These are phyloP conservation scores for Arachnomyces sp. DNA, from an alignment of 2,329 filamentous ascomycete species.

Conservation along the genomic window DNA sequence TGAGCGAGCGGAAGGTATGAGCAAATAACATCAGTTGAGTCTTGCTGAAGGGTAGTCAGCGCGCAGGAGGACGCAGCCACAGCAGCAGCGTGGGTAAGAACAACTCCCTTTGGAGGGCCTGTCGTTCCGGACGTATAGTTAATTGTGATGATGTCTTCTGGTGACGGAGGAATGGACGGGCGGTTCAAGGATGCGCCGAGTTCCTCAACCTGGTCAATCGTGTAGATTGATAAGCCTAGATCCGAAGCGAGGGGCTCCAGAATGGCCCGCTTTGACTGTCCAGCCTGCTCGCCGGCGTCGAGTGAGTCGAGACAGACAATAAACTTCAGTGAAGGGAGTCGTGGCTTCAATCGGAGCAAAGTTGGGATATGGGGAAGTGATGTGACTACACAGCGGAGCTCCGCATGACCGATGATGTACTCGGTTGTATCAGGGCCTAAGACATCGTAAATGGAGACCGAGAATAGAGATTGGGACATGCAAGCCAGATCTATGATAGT, in stretches of 20 bases:
- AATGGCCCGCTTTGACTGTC: conserved; percentile 70
- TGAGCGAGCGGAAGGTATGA: conserved; percentile 93
- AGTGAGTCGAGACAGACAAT: conserved; percentile 83
- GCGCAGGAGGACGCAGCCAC: conserved; percentile 62
- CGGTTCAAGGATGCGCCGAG: conserved; percentile 65
- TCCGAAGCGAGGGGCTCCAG: conserved; percentile 67
- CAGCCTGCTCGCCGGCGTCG: conserved; percentile 66
- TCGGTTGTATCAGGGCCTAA: conserved; percentile 85
- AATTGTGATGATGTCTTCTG: conserved; percentile 71
- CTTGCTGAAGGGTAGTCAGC: conserved; percentile 47
- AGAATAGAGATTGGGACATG: conserved; percentile 79
- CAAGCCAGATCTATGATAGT: conserved; percentile 65
- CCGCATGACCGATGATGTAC: conserved; percentile 90
- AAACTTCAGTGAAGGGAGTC: conserved; percentile 72
- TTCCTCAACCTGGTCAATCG: conserved; percentile 72
- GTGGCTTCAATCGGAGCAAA: conserved; percentile 71
- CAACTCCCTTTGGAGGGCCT: conserved; percentile 56
- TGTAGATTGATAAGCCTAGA: conserved; percentile 69
- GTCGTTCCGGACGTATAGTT: conserved; percentile 62
- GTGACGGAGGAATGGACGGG: conserved; percentile 61
- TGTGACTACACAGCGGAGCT: conserved; percentile 66
- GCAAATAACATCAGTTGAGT: conserved; percentile 57
- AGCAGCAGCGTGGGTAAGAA: conserved; percentile 72
- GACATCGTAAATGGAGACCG: conserved; percentile 93
- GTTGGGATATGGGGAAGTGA: conserved; percentile 74